Evolutionary conservation across 768 basidiomycete species (phyloP).

Genomic region (Candolleomyces aberdarensis): DNA sequence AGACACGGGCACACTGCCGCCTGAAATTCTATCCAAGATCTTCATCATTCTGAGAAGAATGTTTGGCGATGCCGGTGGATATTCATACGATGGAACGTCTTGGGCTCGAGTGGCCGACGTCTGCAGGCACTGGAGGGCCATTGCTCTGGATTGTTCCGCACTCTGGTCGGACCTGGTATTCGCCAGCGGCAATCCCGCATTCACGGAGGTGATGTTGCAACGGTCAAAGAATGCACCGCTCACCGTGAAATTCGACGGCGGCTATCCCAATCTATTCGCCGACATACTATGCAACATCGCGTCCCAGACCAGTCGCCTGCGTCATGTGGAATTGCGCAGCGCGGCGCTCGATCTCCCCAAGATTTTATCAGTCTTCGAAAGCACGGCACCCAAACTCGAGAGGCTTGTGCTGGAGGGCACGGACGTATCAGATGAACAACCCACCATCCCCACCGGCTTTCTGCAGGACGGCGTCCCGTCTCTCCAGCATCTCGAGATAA

Average conservation of each 20-base stretch:
- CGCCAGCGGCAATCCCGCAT: neutral
- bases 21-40: neutral
- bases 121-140: neutral
- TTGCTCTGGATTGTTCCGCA: neutral
- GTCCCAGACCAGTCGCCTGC: neutral
- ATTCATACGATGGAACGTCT: too few species aligned
- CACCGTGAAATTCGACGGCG: too few species aligned
- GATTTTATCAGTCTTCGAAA: too few species aligned
- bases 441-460: neutral
- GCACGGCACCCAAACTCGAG: too few species aligned
- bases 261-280: too few species aligned
- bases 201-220: neutral
- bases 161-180: neutral
- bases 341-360: too few species aligned
- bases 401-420: neutral
- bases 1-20: neutral
- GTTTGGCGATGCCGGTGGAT: too few species aligned
- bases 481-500: neutral
- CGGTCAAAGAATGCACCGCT: neutral
- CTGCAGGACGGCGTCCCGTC: neutral
- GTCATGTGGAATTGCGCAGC: neutral
- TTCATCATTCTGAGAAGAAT: neutral
- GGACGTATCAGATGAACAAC: too few species aligned
- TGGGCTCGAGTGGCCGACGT: neutral
- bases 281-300: neutral